Evolutionary conservation across 495 filamentous ascomycete genomes (phyloP), one percentile per base, ranked within the genome.

Genomic region (Glutinoglossum americanum): DNA sequence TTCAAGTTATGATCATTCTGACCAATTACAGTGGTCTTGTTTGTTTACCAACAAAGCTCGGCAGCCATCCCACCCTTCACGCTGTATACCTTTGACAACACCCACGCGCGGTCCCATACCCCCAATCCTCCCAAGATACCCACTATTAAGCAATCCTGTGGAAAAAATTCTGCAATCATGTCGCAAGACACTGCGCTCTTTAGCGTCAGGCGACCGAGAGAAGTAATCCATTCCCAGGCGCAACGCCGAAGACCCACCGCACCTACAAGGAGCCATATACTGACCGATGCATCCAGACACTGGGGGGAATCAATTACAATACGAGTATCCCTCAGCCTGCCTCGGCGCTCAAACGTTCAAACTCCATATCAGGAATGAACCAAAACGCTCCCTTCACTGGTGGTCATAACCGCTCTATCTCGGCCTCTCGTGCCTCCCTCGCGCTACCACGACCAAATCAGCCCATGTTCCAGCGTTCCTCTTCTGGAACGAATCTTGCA

Each of bases 321-420:
- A 81, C 83, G 41, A 73, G 79, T n/a, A 84, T 94, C 57, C 89
- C 89, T 5, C 85, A 88, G 68, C 88, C 89, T 5, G 73, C 83
- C n/a, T 96, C 92, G n/a, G 86, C 92, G 26, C 76, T 97, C 73
- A 96, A 96, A 70, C 86, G 92, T 66, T 85, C 87, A 8, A 94
- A 80, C 63, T 89, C 87, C n/a, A 82, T 82, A 51, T 80, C 80
- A 56, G 78, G 76, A 60, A 71, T 76, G 61, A 77, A 45, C 11
- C 58, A 81, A 64, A 81, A 80, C 64, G 71, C 76, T 44, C 75
- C 76, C 37, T 80, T 76, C 67, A 78, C 80, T n/a, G 73, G 77
- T 37, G 80, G 80, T 67, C 80, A 89, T 68, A 79, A 73, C 56
- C 85, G 89, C 61, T 85, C 85, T 49, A 73, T 82, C 61, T 88